Conservation (phyloP, 306 rosid species). For the Prunus mira region DNA sequence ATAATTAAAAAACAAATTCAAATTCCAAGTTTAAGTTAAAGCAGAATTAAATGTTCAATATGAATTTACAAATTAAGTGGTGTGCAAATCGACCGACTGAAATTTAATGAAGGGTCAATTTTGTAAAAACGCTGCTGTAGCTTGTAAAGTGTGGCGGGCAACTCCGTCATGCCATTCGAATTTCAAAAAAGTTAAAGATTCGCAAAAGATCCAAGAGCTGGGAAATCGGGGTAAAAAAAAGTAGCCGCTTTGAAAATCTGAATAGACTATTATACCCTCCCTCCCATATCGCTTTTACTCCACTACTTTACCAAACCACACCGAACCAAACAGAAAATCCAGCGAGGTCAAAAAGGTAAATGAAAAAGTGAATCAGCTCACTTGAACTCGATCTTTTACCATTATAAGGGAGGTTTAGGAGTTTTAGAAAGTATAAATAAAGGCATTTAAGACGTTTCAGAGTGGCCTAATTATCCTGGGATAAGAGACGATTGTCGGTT, state of each 20-base stretch:
- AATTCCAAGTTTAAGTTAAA: too few relatives aligned
- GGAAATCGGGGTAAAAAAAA: neutral
- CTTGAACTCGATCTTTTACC: neutral
- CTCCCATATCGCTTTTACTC: neutral
- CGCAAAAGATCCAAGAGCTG: neutral
- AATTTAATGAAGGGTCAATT: neutral
- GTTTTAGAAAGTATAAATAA: neutral
- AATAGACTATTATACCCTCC: slow-evolving; percentile 7
- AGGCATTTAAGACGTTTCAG: slow-evolving; percentile 1
- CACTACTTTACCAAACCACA: neutral
- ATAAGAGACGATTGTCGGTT: slow-evolving; percentile 23
- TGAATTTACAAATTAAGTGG: too few relatives aligned
- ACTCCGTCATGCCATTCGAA: neutral
- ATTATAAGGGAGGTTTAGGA: neutral
- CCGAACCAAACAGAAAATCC: neutral
- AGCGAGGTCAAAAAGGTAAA: neutral
- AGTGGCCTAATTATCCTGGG: neutral
- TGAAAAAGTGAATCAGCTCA: neutral
- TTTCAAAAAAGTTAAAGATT: slow-evolving; percentile 11
- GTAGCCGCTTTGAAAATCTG: neutral
- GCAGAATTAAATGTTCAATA: neutral
- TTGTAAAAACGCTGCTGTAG: neutral
- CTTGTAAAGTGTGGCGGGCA: neutral
- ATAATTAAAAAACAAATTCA: neutral
- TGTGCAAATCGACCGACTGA: neutral